phyloP scores from a whole-genome alignment of 305 asterid species.

The Solanum hybrid region DNA sequence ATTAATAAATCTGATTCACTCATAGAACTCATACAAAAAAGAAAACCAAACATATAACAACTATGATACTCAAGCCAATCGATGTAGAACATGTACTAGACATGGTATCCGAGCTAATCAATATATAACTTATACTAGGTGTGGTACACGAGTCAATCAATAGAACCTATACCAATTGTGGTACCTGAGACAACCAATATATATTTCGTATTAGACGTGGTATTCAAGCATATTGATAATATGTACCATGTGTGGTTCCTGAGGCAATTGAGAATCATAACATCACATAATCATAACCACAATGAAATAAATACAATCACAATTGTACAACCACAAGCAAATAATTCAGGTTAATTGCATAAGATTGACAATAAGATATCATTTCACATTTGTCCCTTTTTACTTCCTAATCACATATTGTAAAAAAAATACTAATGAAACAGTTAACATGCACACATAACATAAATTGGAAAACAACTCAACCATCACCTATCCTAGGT shows the following conservation, averaged over 20 bases:
- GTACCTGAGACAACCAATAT: background rate
- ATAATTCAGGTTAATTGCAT: background rate
- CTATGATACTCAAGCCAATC: background rate
- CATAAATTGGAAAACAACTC: background rate
- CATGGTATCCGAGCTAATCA: background rate
- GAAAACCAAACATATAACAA: background rate
- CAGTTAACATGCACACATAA: background rate
- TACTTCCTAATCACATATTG: background rate
- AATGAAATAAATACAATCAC: background rate
- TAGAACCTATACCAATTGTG: background rate
- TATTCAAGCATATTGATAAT: background rate
- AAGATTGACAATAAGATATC: background rate
- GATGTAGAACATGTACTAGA: background rate
- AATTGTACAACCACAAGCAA: background rate
- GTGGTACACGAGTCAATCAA: background rate
- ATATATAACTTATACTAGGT: background rate
- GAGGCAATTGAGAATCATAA: background rate
- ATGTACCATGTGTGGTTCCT: background rate
- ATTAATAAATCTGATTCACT: background rate
- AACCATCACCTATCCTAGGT: background rate
- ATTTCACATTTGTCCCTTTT: background rate
- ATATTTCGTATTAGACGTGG: background rate
- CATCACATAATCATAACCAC: background rate
- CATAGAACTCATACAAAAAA: background rate
- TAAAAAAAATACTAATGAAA: background rate